Evolutionary conservation across 2,329 filamentous ascomycete species (phyloP), one percentile per base, ranked within the genome.

Genomic region (Raffaelea arxii): DNA sequence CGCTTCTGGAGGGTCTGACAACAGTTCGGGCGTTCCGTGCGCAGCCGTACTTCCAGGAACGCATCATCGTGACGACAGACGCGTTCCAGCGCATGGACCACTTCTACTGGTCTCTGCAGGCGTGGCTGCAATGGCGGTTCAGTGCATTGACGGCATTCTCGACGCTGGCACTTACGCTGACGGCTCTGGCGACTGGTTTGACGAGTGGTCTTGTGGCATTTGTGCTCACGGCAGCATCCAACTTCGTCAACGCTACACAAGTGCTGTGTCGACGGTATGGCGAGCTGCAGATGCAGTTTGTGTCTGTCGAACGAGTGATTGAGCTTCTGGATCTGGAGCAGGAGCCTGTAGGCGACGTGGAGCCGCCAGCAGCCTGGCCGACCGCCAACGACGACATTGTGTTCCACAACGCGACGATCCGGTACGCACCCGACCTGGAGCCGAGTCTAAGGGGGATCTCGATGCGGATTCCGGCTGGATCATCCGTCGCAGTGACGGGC

Each of bases 61-160:
- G 82, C 43, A 86, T 94, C 44, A 82, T 96, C 27, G 69, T 74
- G 2, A 88, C 89, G 0, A 88, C 89, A 0, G 89, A 95, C 58
- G 80, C 81, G 18, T 95, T 95, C 59, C 90, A 95, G 61, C 88
- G 88, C 59, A 92, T 94, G 75, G 90, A 96, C 57, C 90, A 96
- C 61, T 94, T 95, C 65, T 95, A 94, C 66, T 95, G 89, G 84
- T 86, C 82, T 49, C 72, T 94, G 38, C 87, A 94, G 54, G 79
- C 80, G 7, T 95, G 89, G 89, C 71, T 95, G 3, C 81, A 82
- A 60, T 88, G 84, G 57, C 80, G 89, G 12, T 91, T 92, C 47
- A 82, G 87, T 54, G 63, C 70, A 9, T 65, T 90, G 6, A 87
- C 87, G 0, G 84, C 84, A 0, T 60, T 77, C 4, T 86, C 86